Base-by-base conservation (phyloP, 306 rosid genomes). In the Medicago ruthenica region DNA sequence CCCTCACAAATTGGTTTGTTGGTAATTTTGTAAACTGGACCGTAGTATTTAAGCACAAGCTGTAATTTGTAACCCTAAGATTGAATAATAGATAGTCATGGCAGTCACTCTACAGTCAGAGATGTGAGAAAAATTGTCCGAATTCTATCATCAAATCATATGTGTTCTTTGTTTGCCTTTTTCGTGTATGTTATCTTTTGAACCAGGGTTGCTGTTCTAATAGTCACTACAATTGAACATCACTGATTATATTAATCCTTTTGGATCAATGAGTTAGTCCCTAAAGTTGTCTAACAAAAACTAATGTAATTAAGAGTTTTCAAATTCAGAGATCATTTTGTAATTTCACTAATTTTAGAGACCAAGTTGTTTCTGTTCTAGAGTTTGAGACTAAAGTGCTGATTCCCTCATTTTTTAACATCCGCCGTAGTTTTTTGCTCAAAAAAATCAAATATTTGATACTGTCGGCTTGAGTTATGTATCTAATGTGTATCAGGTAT, bases 401-500 rank as follows among this genome's bases (percentile, higher is more conserved):
- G 6, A 34, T 34, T 34, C 37, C 7, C 6, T 34, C 37, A 34
- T 34, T 34, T 34, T 5, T 34, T 34, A 4, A 6, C 37, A 34
- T 34, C 37, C 0, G 1, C 7, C 37, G 1, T 34, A 34, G 37
- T 34, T 34, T 34, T 34, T 34, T 4, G 37, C 37, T 34, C 4
- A 34, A 5, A 34, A n/a, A 0, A 14, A 22, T 15, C 9, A 16
- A 42, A 63, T 73, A 17, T 47, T 58, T 57, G 58, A 36, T 76
- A 27, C 34, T 21, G 18, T 15, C 44, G 48, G 37, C 21, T 22
- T 71, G 4, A 36, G 34, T 51, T 27, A 66, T 76, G 17, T 76
- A 10, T 24, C 7, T 37, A 82, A 50, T 80, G 58, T 85, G 65
- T 68, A 41, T 82, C 89, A 92, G 99, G 93, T 92, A 92, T 86